These are phyloP conservation scores for Taphrina wiesneri DNA, from an alignment of 1,139 yeast species.

Conservation along the genomic window DNA sequence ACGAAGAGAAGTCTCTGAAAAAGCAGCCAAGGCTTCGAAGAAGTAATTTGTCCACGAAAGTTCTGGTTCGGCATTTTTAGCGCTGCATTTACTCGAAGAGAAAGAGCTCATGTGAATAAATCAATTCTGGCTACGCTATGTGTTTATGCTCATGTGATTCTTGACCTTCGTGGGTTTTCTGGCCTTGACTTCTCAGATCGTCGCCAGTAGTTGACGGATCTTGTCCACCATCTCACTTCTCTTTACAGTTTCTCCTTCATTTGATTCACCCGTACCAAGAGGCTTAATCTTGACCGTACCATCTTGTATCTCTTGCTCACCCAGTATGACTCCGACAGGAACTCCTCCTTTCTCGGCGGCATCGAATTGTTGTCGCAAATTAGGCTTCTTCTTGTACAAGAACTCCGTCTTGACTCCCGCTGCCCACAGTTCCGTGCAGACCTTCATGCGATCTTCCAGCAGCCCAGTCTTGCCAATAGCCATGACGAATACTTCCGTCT, in stretches of 20 bases:
- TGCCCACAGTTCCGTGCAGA: conserved; percentile 79
- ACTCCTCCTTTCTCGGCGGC: conserved; percentile 96
- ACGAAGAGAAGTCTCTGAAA: conserved; percentile 8
- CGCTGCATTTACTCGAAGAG: neutral
- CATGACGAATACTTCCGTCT: conserved; percentile 92
- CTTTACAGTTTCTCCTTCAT: conserved; percentile 77
- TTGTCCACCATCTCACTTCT: conserved; percentile 59
- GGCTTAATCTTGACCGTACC: conserved; percentile 83
- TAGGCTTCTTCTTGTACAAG: conserved; percentile 87
- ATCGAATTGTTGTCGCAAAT: conserved; percentile 92
- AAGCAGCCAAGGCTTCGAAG: neutral
- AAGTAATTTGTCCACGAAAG: neutral
- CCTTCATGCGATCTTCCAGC: conserved; percentile 83
- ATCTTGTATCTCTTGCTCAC: conserved; percentile 84
- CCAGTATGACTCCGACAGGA: conserved; percentile 84
- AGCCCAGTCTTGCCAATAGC: conserved; percentile 96
- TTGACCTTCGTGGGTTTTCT: too few relatives aligned
- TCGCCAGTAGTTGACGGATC: conserved; percentile 49
- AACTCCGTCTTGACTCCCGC: conserved; percentile 89
- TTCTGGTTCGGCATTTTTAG: neutral
- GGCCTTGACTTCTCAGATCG: neutral
- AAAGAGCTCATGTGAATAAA: neutral
- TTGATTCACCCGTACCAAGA: conserved; percentile 84
- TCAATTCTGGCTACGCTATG: neutral
- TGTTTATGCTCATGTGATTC: neutral